Conservation (phyloP, 108 stramenopile genomes). For the Stephanodiscus triporus region DNA sequence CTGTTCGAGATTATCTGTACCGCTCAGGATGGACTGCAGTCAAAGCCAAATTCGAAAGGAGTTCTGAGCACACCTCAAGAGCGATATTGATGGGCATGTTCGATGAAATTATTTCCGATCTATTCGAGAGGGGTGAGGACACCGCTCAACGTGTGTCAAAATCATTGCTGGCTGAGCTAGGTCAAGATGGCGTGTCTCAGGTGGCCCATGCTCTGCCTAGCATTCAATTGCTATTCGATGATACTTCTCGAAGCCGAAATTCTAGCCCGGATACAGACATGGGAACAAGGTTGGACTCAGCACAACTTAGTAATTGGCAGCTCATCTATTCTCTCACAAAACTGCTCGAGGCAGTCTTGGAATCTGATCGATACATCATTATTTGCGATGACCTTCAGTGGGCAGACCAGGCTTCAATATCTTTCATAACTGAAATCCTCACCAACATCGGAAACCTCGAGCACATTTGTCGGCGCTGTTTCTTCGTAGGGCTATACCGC, state of each 20-base stretch:
- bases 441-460: neutral
- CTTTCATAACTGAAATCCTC: conserved; percentile 13
- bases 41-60: neutral
- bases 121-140: neutral
- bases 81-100: neutral
- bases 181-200: neutral
- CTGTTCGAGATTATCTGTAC: neutral
- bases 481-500: conserved; percentile 28
- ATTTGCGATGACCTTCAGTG: conserved; percentile 19
- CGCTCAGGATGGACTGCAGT: neutral
- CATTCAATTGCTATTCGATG: neutral
- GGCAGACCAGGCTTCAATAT: conserved; percentile 3
- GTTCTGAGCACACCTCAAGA: neutral
- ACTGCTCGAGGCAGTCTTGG: neutral
- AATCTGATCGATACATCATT: conserved; percentile 2
- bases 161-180: neutral
- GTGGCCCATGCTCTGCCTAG: neutral
- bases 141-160: neutral
- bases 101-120: neutral
- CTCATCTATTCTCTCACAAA: neutral
- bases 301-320: neutral
- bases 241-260: neutral
- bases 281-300: neutral
- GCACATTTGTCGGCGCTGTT: neutral
- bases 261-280: neutral